A percentile compares a stretch with the other conserved stretches of the same genome.
These are phyloP conservation scores for Candida sonorensis DNA, from an alignment of 805 yeast genomes.

Conservation along the genomic window DNA sequence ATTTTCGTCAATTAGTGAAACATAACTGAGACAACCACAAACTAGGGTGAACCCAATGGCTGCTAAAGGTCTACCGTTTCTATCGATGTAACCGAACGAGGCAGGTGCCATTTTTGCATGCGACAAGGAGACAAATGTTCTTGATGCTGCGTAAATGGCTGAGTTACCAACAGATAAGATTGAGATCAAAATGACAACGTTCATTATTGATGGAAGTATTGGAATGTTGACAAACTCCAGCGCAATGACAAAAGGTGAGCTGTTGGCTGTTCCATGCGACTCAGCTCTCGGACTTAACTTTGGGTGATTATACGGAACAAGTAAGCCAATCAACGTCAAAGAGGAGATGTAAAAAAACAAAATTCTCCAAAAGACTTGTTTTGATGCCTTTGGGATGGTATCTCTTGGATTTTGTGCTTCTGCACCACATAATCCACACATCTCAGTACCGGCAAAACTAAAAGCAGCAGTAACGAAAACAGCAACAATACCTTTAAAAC, in stretches of 20 bases:
- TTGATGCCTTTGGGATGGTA: conserved; percentile 44
- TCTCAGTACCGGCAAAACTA: conserved; percentile 48
- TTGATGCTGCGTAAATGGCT: conserved; percentile 50
- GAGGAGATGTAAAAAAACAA: conserved; percentile 39
- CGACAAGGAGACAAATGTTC: conserved; percentile 43
- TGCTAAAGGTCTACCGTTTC: conserved; percentile 42
- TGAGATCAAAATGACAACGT: conserved; percentile 33
- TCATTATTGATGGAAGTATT: conserved; percentile 34
- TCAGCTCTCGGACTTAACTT: conserved; percentile 26
- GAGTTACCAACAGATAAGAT: conserved; percentile 44
- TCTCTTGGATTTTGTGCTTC: conserved; percentile 42
- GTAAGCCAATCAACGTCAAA: conserved; percentile 36
- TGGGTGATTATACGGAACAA: conserved; percentile 39
- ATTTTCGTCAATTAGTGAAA: conserved; percentile 36
- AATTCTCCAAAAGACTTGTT: conserved; percentile 52
- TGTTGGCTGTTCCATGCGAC: conserved; percentile 25
- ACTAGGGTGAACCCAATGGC: conserved; percentile 34
- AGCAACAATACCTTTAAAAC: conserved; percentile 47
- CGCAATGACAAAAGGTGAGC: conserved; percentile 45
- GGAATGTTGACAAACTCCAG: conserved; percentile 30
- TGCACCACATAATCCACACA: conserved; percentile 45
- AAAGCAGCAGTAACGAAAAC: conserved; percentile 52
- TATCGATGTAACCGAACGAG: conserved; percentile 37
- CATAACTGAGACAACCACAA: conserved; percentile 37
- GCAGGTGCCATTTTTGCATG: conserved; percentile 40